Evolutionary conservation across 2,329 filamentous ascomycete species (phyloP).

Genomic region (Helotiales sp.): DNA sequence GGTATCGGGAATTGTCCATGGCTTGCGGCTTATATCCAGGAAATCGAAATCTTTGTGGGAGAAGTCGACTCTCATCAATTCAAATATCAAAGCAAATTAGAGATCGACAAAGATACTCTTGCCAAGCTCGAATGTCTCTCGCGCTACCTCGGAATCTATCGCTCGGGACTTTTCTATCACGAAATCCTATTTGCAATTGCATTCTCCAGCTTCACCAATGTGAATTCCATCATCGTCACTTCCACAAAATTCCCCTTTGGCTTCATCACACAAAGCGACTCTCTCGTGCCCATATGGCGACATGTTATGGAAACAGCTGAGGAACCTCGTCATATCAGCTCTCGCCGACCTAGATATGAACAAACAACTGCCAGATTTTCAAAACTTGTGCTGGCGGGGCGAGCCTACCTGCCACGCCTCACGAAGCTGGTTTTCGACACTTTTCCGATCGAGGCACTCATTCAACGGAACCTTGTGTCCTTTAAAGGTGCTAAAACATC

Average conservation of each 20-base stretch:
- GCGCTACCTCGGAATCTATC: neutral
- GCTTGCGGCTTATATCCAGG: neutral
- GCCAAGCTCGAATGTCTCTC: neutral
- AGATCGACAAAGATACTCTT: neutral
- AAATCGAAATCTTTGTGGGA: neutral
- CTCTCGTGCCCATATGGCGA: no score
- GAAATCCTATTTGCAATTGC: neutral
- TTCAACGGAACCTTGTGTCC: neutral
- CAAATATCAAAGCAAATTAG: neutral
- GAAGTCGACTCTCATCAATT: neutral
- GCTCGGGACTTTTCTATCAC: neutral
- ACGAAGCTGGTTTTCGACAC: neutral
- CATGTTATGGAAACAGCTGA: neutral
- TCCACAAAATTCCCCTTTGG: no score
- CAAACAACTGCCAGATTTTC: neutral
- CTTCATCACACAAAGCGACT: no score
- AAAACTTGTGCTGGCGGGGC: neutral
- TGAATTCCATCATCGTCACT: neutral
- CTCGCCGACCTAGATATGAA: neutral
- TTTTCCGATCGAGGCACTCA: neutral
- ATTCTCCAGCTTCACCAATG: neutral
- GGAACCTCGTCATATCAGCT: neutral
- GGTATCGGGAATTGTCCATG: neutral
- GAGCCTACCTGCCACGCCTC: neutral
- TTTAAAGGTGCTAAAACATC: neutral